These are phyloP conservation scores for Lentinula raphanica DNA, from an alignment of 768 basidiomycete species.

Conservation along the genomic window DNA sequence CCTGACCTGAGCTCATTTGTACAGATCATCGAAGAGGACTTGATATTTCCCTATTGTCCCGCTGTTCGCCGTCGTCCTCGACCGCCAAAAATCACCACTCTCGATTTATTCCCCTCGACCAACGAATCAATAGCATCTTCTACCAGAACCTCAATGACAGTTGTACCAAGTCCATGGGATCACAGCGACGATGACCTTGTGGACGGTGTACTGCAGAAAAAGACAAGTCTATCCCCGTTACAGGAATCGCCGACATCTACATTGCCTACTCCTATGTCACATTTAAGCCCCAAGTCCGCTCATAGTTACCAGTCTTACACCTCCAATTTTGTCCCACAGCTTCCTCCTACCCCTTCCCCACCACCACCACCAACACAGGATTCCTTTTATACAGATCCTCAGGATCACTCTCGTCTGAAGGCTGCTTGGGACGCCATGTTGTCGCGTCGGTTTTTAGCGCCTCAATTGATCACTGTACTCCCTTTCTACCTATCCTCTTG, in stretches of 20 bases:
- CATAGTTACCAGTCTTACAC: slow-evolving; percentile 5
- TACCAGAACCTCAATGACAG: slow-evolving; percentile 11
- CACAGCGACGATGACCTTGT: slow-evolving; percentile 15
- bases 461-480: slow-evolving; percentile 51
- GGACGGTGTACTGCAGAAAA: slow-evolving; percentile 17
- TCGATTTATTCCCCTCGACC: slow-evolving; percentile 19
- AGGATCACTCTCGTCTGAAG: slow-evolving; percentile 59
- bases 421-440: slow-evolving; percentile 69
- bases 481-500: slow-evolving; percentile 61
- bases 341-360: slow-evolving; percentile 1
- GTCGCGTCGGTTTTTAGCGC: slow-evolving; percentile 46
- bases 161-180: slow-evolving; percentile 8
- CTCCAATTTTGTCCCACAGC: slow-evolving; percentile 10
- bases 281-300: slow-evolving; percentile 12
- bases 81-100: slow-evolving; percentile 14
- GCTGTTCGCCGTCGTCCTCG: slow-evolving; percentile 15
- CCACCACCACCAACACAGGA: slow-evolving; percentile 1
- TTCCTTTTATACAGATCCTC: slow-evolving; percentile 31
- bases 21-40: slow-evolving; percentile 71
- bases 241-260: slow-evolving; percentile 17
- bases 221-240: slow-evolving; percentile 19
- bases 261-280: slow-evolving; percentile 5
- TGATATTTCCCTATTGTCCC: slow-evolving; percentile 57
- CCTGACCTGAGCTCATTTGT: too few relatives aligned
- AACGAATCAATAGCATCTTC: slow-evolving; percentile 1